Conservation (phyloP, 2,329 filamentous ascomycete species). For the Aquanectria penicillioides region DNA sequence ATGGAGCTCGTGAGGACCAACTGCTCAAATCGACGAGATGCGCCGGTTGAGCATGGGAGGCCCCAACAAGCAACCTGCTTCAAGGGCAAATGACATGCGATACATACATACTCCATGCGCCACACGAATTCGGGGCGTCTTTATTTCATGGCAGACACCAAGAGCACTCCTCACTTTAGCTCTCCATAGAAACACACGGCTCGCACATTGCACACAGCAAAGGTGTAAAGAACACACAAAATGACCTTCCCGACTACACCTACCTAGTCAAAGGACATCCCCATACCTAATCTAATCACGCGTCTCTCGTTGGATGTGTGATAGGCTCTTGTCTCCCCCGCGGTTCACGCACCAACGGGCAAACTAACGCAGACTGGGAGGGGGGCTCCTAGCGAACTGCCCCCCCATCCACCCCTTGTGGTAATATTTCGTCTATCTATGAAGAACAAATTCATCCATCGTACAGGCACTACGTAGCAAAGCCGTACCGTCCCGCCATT, state of each 20-base stretch:
- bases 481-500: not conserved
- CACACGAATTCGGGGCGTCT: no score
- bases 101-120: no score
- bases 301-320: constrained; percentile 12
- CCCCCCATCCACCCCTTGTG: constrained; percentile 1
- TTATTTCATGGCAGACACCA: no score
- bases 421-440: not conserved
- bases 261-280: constrained; percentile 9
- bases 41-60: not conserved
- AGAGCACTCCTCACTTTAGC: constrained; percentile 23
- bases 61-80: not conserved
- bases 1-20: not conserved
- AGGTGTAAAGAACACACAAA: no score
- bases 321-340: constrained; percentile 21
- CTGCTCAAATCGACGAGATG: constrained; percentile 8
- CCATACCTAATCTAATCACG: constrained; percentile 25
- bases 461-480: no score
- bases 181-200: no score
- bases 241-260: constrained; percentile 7
- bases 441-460: constrained; percentile 7
- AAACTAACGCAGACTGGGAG: constrained; percentile 27
- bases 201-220: no score
- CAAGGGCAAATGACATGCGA: no score
- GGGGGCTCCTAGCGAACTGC: not conserved
- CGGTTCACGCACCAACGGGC: constrained; percentile 13